phyloP scores from a whole-genome alignment of 1,284 basidiomycete species.

The Austroboletus niveus region DNA sequence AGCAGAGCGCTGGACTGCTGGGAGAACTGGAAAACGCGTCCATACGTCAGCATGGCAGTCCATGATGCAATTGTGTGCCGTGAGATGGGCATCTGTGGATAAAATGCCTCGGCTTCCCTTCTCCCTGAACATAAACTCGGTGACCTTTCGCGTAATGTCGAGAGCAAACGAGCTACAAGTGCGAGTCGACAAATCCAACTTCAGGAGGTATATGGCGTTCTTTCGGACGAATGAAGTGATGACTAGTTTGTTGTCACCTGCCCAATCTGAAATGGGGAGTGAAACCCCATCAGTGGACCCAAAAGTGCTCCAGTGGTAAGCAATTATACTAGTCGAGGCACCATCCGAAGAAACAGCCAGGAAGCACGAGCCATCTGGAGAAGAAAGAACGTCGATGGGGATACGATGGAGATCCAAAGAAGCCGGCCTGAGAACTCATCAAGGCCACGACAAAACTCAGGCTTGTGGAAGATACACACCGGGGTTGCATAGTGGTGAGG shows the following conservation, averaged over 20 bases:
- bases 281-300: constrained; percentile 19
- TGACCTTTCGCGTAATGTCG: constrained; percentile 51
- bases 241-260: not conserved
- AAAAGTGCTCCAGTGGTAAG: constrained; percentile 27
- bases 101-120: constrained; percentile 14
- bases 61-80: constrained; percentile 48
- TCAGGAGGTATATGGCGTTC: constrained; percentile 41
- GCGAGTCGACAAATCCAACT: constrained; percentile 33
- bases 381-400: not conserved
- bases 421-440: constrained; percentile 40
- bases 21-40: constrained; percentile 59
- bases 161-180: constrained; percentile 42
- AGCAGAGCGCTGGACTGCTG: constrained; percentile 50
- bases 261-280: constrained; percentile 10
- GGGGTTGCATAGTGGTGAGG: constrained; percentile 46
- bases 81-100: not conserved
- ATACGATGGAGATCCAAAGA: constrained; percentile 36
- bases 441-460: not conserved
- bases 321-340: constrained; percentile 37
- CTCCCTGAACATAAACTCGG: constrained; percentile 54
- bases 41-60: constrained; percentile 60
- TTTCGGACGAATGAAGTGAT: constrained; percentile 47
- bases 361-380: constrained; percentile 12
- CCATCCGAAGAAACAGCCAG: constrained; percentile 48
- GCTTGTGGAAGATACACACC: constrained; percentile 33